These are phyloP conservation scores for Pachysandra terminalis DNA, from an alignment of 164 flowering plant species.

Conservation along the genomic window DNA sequence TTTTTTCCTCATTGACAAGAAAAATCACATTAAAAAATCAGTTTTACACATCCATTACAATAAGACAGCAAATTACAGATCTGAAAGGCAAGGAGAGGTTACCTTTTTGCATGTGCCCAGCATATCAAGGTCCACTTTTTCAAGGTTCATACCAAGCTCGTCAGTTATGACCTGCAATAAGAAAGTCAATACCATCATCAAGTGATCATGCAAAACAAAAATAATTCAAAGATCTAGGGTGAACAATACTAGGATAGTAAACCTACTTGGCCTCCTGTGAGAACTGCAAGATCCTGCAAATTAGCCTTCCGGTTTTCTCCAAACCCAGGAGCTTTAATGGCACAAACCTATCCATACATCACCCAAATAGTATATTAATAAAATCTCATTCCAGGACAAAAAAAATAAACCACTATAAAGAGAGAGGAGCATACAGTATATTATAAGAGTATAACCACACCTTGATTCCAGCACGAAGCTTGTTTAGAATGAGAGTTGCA, in stretches of 20 bases:
- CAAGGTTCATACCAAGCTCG: slow-evolving; percentile 67
- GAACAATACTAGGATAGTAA: background rate
- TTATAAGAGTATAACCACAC: slow-evolving; percentile 21
- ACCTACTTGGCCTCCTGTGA: slow-evolving; percentile 74
- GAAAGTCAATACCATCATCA: background rate
- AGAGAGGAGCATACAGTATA: no score
- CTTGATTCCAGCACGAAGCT: slow-evolving; percentile 96
- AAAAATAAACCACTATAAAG: background rate
- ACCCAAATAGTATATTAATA: background rate
- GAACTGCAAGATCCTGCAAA: slow-evolving; percentile 79
- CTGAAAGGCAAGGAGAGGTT: background rate
- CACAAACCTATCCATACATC: slow-evolving; percentile 65
- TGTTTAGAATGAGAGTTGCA: slow-evolving; percentile 83
- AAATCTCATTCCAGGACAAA: background rate
- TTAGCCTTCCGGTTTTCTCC: slow-evolving; percentile 88
- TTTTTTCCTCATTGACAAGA: no score
- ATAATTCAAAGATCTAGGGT: background rate
- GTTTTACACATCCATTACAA: no score
- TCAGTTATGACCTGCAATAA: slow-evolving; percentile 50
- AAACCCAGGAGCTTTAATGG: slow-evolving; percentile 95
- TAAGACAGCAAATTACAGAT: background rate
- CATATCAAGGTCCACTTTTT: slow-evolving; percentile 46
- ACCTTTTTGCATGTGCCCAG: slow-evolving; percentile 68
- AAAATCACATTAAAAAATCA: no score
- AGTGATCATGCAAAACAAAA: background rate